Base-by-base conservation (phyloP, 202 grass and related monocot species). In the Saccharum hybrid region DNA sequence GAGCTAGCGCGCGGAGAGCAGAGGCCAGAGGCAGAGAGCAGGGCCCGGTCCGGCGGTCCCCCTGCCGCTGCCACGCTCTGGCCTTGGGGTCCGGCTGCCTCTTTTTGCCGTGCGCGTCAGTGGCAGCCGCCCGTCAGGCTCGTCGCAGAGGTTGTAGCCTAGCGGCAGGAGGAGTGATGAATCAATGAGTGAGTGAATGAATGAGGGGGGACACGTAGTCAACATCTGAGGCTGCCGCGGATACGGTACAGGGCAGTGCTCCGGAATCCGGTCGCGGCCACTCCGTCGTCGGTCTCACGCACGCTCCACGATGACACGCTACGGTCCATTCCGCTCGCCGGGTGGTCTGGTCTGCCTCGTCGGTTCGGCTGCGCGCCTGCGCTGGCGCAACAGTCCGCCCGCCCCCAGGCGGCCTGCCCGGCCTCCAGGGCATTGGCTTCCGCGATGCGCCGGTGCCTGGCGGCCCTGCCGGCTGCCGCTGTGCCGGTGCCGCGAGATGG, bases 41-140 rank as follows among this genome's bases (percentile, higher is more conserved):
- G n/a, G n/a, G 67, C 10, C n/a, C 3, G 14, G 23, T 9, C 33
- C 45, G 77, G 45, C 45, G 76, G 76, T 23, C 63, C 72, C 81
- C 37, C 21, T 18, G 37, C 10, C 34, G 21, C 42, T 31, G 6
- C 46, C 37, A 34, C 71, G 69, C 70, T 40, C 81, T 33, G 49
- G 49, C 49, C 16, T 7, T 36, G 3, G 33, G 34, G 34, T 21
- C 74, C 13, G 75, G 59, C 59, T 77, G 75, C 39, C 75, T 81
- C 67, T 62, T 72, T 81, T 72, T 34, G 82, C 74, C 64, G 80
- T 73, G 80, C 56, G 81, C 37, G 37, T 5, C 66, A 70, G 65
- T 68, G 68, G 1, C 26, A 10, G 59, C 15, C 56, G 8, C 36
- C 6, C 2, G 21, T 23, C 61, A 30, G 61, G 4, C n/a, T 7